Base-by-base conservation (phyloP, 805 yeast genomes). In the Wickerhamomyces pijperi region DNA sequence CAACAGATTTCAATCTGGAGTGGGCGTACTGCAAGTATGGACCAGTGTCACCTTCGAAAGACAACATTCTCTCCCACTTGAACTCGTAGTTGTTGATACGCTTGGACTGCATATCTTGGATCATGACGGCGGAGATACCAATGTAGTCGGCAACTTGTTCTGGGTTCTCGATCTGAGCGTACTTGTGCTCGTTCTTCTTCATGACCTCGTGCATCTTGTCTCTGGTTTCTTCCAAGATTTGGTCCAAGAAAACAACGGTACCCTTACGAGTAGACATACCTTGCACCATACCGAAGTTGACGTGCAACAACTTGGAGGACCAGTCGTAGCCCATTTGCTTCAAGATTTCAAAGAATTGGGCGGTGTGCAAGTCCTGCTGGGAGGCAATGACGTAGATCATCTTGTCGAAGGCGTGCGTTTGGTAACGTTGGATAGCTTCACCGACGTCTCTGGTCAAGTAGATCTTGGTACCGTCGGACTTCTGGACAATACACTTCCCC, bases 241-340 rank as follows among this genome's bases (percentile, higher is more conserved):
- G 82, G 63, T 92, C 96, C 54, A 92, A 72, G 72, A 92, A 92
- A n/a, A 92, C 97, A 46, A 92, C 99, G 28, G 95, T 92, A 50
- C 99, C 99, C 64, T 79, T 84, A 69, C 99, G 80, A 42, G 98
- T 92, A 20, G 95, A 82, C 99, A 92, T 92, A 52, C 98, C 98
- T 56, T 76, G 82, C 37, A 92, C 98, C 94, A 92, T 82, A 62
- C 99, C 99, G 52, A 88, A 92, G 65, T 82, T 90, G 51, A 92
- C 74, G 61, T 90, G 97, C 54, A 71, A 72, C 51, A 90, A 67
- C 42, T 70, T 72, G 46, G 74, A 66, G 37, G 95, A 88, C 96
- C 96, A 92, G 45, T 76, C 80, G 59, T 71, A 76, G 35, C 85
- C 96, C 82, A 90, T 74, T 63, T 84, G 84, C 53, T 88, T 88